Evolutionary conservation across 1,284 basidiomycete genomes (phyloP), one percentile per base, ranked within the genome.

Genomic region (Cronartium ribicola): DNA sequence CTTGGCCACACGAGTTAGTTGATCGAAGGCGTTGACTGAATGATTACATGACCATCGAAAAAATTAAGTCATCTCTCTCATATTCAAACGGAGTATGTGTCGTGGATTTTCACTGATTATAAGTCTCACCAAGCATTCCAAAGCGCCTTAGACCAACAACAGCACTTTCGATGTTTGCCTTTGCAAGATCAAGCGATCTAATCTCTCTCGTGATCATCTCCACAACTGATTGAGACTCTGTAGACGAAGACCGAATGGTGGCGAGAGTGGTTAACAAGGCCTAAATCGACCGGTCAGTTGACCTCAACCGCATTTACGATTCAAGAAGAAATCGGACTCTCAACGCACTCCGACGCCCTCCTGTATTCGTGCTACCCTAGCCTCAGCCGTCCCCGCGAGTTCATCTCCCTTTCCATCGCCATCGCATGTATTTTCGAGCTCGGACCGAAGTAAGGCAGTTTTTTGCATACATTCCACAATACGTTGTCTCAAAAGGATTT

Each of bases 171-270:
- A 95, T 85, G 80, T 98, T 98, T 82, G 89, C 89, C 85, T 99
- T 98, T 41, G 94, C 94, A 43, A 91, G 84, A 81, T 98, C 96
- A 43, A 99, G 85, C 5, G 90, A 88, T 80, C 97, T 93, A 72
- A 99, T 98, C 81, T 99, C 96, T 77, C 92, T 89, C 5, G 96
- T 99, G 78, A 98, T 96, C 76, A 92, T 88, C 75, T 90, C 87
- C 44, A 98, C 96, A 63, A 97, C 92, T 0, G 91, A 92, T 81
- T 98, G 95, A 11, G 92, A 94, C 81, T 97, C 94, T 0, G 91
- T 90, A 0, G 94, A 92, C 29, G 71, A 74, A 61, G 71, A 74
- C 40, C 65, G 44, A 43, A 74, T 74, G 22, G 71, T 66, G 7
- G 71, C 48, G n/a, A 74, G 57, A 37, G 71, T 74, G 10, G 65